These are phyloP conservation scores for Phaeoacremonium minimum DNA, from an alignment of 2,329 filamentous ascomycete genomes.

Conservation along the genomic window DNA sequence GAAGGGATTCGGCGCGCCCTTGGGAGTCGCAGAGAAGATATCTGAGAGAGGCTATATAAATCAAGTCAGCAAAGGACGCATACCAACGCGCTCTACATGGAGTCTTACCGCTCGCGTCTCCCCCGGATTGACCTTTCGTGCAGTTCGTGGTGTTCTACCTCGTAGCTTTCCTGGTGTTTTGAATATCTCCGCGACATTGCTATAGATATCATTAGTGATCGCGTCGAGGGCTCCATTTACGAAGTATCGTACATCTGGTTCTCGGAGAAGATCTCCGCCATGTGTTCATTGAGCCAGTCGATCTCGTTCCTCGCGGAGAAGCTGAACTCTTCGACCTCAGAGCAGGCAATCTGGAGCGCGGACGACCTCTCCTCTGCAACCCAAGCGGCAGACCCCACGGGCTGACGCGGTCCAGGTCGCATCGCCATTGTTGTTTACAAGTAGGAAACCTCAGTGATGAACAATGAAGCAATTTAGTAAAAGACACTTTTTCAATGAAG, in stretches of 20 bases:
- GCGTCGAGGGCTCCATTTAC: slow-evolving; percentile 21
- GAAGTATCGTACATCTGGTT: slow-evolving; percentile 73
- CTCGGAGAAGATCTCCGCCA: slow-evolving; percentile 87
- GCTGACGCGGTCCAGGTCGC: slow-evolving; percentile 51
- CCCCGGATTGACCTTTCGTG: slow-evolving; percentile 52
- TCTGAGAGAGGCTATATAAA: slow-evolving; percentile 52
- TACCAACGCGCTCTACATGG: neutral
- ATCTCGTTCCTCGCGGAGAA: slow-evolving; percentile 91
- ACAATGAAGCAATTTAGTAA: neutral
- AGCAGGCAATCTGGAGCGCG: slow-evolving; percentile 67
- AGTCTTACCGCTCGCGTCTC: slow-evolving; percentile 60
- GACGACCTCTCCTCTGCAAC: slow-evolving; percentile 79
- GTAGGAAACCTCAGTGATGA: no score
- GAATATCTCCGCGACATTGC: slow-evolving; percentile 91
- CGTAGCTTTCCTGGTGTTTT: slow-evolving; percentile 85
- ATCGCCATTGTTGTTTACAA: slow-evolving; percentile 35
- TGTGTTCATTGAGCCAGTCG: slow-evolving; percentile 98
- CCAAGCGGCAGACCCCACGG: slow-evolving; percentile 82
- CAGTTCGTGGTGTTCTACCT: slow-evolving; percentile 74
- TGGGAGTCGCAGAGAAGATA: slow-evolving; percentile 52
- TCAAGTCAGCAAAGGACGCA: slow-evolving; percentile 18
- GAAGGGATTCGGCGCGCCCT: slow-evolving; percentile 50
- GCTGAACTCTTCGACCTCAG: slow-evolving; percentile 88
- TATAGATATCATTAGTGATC: no score
- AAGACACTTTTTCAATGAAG: neutral